A percentile compares a stretch with the other conserved stretches of the same genome.
phyloP scores from a whole-genome alignment of 1,284 basidiomycete genomes.

The Puccinia coronata region DNA sequence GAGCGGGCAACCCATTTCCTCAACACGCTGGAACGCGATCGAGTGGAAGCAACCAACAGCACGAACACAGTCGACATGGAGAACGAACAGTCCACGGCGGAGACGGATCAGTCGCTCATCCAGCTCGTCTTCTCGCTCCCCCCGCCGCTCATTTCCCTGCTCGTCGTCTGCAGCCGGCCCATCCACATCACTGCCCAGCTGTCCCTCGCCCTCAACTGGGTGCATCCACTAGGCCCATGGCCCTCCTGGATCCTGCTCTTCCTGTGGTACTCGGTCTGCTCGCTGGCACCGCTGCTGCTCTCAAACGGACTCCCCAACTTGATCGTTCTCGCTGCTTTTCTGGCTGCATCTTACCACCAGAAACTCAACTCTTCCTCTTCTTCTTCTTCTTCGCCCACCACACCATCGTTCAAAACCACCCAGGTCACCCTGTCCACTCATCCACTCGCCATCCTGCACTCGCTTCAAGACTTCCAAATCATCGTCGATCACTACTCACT shows the following conservation, averaged over 20 bases:
- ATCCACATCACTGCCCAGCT: neutral
- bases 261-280: neutral
- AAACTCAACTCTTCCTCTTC: neutral
- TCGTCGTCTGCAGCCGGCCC: neutral
- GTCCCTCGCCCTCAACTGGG: conserved; percentile 8
- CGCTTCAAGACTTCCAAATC: conserved; percentile 31
- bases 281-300: neutral
- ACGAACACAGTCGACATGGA: neutral
- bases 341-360: neutral
- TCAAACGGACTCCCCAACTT: conserved; percentile 8
- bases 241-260: conserved; percentile 43
- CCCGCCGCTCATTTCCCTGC: conserved; percentile 7
- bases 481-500: conserved; percentile 16
- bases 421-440: neutral
- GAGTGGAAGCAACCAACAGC: too few species aligned
- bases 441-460: neutral
- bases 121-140: conserved; percentile 8
- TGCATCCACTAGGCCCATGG: conserved; percentile 22
- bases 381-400: neutral
- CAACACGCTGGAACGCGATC: too few species aligned
- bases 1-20: too few species aligned
- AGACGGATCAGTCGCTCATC: too few species aligned
- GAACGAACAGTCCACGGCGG: neutral
- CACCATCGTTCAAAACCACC: neutral
- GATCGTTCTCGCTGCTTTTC: neutral